These are phyloP conservation scores for Blastobotrys petasosporus DNA, from an alignment of 1,139 yeast species.

Conservation along the genomic window DNA sequence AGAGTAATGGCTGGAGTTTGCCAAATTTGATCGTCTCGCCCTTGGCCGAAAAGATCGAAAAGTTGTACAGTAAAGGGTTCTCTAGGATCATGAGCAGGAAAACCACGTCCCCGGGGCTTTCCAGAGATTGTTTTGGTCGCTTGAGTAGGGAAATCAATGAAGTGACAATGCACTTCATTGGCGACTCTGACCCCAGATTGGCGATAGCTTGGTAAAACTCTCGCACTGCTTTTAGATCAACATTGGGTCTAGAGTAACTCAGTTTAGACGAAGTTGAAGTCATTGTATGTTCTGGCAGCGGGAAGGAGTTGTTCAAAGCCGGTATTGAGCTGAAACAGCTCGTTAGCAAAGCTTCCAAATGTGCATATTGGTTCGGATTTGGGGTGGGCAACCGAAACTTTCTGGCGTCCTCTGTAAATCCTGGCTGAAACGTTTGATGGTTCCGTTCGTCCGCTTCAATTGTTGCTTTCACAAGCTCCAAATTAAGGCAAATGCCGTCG, in stretches of 20 bases:
- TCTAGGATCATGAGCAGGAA: slow-evolving; percentile 32
- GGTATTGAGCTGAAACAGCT: slow-evolving; percentile 23
- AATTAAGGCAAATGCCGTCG: slow-evolving; percentile 4
- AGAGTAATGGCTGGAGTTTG: slow-evolving; percentile 37
- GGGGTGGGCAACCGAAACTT: no score
- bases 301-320: slow-evolving; percentile 25
- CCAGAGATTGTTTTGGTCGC: slow-evolving; percentile 22
- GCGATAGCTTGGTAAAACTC: slow-evolving; percentile 23
- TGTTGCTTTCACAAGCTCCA: slow-evolving; percentile 7
- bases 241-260: slow-evolving; percentile 27
- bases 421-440: slow-evolving; percentile 1
- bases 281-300: slow-evolving; percentile 1
- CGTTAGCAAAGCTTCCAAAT: slow-evolving; percentile 18
- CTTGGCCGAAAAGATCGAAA: slow-evolving; percentile 21
- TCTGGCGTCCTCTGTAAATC: no score
- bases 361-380: neutral
- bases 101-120: slow-evolving; percentile 23
- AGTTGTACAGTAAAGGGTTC: slow-evolving; percentile 28
- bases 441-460: slow-evolving; percentile 7
- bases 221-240: slow-evolving; percentile 22
- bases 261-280: slow-evolving; percentile 16
- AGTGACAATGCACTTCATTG: slow-evolving; percentile 21
- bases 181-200: slow-evolving; percentile 18
- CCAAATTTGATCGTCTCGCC: slow-evolving; percentile 1
- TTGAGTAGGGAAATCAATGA: slow-evolving; percentile 24